Base-by-base conservation (phyloP, 805 yeast genomes). In the Spathaspora passalidarum region DNA sequence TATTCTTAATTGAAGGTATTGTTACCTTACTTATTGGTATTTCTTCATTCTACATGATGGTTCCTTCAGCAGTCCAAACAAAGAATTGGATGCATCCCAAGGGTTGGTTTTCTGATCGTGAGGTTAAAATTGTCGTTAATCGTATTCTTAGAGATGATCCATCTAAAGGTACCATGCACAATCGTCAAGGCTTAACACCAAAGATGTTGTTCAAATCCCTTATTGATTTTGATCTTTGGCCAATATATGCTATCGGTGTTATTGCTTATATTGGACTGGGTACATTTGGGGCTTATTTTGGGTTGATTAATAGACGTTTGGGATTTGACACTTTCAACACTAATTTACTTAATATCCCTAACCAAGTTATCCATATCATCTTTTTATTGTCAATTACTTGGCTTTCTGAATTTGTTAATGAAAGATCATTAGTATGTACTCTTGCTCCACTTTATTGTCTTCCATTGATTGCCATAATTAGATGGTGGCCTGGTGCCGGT, bases 131-230 rank as follows among this genome's bases (percentile, higher is more conserved):
- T 46, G 65, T 80, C 25, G 84, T 80, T 42, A 81, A 81, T 56
- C 67, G 80, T 49, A 70, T 82, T 2, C 60, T 82, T 43, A 64
- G 86, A 51, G 86, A 82, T 56, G 88, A 82, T 55, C 87, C 87
- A 7, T 55, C 69, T 3, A 72, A 72, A 50, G 84, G 86, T 20
- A 84, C 79, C 49, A 80, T 81, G 86, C 71, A 81, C 56, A 81
- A 82, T 56, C 68, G 84, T 56, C 77, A 78, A 53, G 80, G 82
- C 7, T 57, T 82, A 14, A 60, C 71, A 3, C 50, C 66, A 4
- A 66, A 56, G 38, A 69, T 65, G 58, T 49, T 82, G 13, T 58
- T 64, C 52, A 52, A 62, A 16, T 63, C 79, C 3, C 40, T 80
- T 9, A 38, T 51, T 2, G 86, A 82, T 56, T 78, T 67, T 56